phyloP scores from a whole-genome alignment of 2,329 filamentous ascomycete species.

The Zymoseptoria passerinii region DNA sequence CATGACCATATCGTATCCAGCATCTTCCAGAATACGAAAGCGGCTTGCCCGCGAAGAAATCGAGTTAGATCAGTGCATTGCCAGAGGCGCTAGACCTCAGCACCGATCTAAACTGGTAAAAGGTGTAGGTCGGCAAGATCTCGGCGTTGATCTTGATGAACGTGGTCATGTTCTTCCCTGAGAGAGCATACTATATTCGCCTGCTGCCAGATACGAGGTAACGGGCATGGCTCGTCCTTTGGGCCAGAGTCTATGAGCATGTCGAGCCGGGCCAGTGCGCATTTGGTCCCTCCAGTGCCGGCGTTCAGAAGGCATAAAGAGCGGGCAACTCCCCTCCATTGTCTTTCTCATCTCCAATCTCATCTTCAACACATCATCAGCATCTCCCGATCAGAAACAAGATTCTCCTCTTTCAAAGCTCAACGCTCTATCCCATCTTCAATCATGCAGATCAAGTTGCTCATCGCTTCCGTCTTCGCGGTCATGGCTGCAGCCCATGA shows the following conservation, averaged over 20 bases:
- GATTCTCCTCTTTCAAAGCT: neutral
- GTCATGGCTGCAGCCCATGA: neutral
- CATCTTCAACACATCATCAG: neutral
- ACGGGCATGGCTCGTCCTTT: neutral
- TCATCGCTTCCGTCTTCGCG: neutral
- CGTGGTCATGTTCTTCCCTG: too few species aligned
- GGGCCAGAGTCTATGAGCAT: neutral
- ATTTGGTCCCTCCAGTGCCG: neutral
- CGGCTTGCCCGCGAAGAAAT: neutral
- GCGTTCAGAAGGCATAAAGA: neutral
- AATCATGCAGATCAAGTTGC: neutral
- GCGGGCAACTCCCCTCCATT: neutral
- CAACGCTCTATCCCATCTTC: neutral
- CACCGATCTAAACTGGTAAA: neutral
- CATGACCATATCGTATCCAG: neutral
- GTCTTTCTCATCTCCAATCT: neutral
- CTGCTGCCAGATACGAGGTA: neutral
- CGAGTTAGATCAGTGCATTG: neutral
- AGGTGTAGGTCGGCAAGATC: too few species aligned
- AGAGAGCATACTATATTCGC: neutral
- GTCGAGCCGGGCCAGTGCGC: neutral
- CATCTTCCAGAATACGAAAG: neutral
- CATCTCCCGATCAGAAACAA: neutral
- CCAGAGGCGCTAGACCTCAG: too few species aligned
- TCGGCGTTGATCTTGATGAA: too few species aligned